Percentiles rank a stretch among this genome's conserved stretches.
Evolutionary conservation across 345 rosid genomes (phyloP).

Genomic region (Salix purpurea): DNA sequence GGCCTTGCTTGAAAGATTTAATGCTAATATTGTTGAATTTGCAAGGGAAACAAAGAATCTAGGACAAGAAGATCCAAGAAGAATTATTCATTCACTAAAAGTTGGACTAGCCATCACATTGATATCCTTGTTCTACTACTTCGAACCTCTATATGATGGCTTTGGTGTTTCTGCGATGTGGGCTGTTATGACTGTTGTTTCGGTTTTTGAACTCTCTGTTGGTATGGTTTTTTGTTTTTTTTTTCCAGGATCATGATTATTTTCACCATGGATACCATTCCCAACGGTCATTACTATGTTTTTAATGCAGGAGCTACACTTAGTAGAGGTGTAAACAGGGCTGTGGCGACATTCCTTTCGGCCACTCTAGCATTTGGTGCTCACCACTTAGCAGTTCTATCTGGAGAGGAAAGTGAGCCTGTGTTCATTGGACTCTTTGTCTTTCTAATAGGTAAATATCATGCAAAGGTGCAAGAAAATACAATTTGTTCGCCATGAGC

Average conservation of each 20-base stretch:
- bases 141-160: constrained; percentile 20
- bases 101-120: constrained; percentile 39
- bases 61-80: constrained; percentile 43
- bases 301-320: constrained; percentile 59
- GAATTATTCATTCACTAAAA: constrained; percentile 37
- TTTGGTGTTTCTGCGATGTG: constrained; percentile 35
- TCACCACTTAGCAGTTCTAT: constrained; percentile 53
- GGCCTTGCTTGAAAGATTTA: background rate
- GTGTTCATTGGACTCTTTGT: constrained; percentile 62
- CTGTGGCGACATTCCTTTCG: constrained; percentile 58
- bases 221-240: constrained; percentile 7
- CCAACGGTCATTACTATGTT: too few relatives aligned
- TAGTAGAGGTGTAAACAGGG: constrained; percentile 66
- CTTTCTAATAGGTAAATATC: constrained; percentile 46
- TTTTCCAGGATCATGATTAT: too few relatives aligned
- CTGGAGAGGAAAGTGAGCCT: constrained; percentile 57
- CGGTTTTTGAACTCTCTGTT: constrained; percentile 38
- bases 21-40: constrained; percentile 2
- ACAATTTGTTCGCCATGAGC: too few relatives aligned
- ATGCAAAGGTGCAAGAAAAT: too few relatives aligned
- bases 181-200: constrained; percentile 40
- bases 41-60: constrained; percentile 13
- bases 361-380: constrained; percentile 65
- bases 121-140: constrained; percentile 36
- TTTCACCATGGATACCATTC: too few relatives aligned